phyloP scores from a whole-genome alignment of 2,329 filamentous ascomycete genomes.

The Emmonsiellopsis sp. region DNA sequence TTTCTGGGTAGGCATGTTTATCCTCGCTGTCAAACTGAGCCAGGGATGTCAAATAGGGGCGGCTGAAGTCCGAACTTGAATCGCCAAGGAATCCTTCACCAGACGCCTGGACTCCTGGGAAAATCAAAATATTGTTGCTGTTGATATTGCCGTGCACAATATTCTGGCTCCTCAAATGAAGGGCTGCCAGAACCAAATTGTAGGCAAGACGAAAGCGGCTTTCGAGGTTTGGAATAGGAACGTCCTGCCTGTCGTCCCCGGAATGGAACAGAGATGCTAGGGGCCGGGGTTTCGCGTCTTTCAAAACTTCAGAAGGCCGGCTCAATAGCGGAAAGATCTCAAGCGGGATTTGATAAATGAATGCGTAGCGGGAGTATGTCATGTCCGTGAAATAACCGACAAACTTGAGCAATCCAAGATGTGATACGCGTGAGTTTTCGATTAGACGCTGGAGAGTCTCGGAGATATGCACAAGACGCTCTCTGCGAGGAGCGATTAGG shows the following conservation, averaged over 20 bases:
- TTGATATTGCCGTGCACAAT: slow-evolving; percentile 56
- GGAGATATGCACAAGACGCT: slow-evolving; percentile 29
- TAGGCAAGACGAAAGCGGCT: slow-evolving; percentile 54
- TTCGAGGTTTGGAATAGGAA: slow-evolving; percentile 47
- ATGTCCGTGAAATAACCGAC: slow-evolving; percentile 49
- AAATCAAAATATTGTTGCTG: slow-evolving; percentile 55
- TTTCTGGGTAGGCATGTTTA: slow-evolving; percentile 38
- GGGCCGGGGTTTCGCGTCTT: slow-evolving; percentile 30
- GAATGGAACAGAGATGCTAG: slow-evolving; percentile 35
- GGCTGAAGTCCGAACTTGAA: slow-evolving; percentile 36
- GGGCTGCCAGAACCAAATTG: slow-evolving; percentile 48
- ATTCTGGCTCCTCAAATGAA: slow-evolving; percentile 48
- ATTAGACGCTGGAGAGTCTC: slow-evolving; percentile 31
- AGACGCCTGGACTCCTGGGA: slow-evolving; percentile 33
- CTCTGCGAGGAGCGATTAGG: slow-evolving; percentile 17
- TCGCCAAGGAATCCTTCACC: slow-evolving; percentile 14
- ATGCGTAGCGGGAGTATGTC: slow-evolving; percentile 47
- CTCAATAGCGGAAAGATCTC: slow-evolving; percentile 35
- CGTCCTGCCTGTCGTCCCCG: slow-evolving; percentile 31
- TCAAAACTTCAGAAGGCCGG: slow-evolving; percentile 30
- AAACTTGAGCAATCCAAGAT: slow-evolving; percentile 35
- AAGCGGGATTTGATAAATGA: slow-evolving; percentile 52
- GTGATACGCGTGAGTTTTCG: slow-evolving; percentile 33
- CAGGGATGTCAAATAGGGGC: slow-evolving; percentile 51
- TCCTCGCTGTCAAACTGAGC: slow-evolving; percentile 45